A percentile compares a stretch with the other conserved stretches of the same genome.
Conservation (phyloP, 106 monocot genomes). For the Dactylorhiza incarnata region DNA sequence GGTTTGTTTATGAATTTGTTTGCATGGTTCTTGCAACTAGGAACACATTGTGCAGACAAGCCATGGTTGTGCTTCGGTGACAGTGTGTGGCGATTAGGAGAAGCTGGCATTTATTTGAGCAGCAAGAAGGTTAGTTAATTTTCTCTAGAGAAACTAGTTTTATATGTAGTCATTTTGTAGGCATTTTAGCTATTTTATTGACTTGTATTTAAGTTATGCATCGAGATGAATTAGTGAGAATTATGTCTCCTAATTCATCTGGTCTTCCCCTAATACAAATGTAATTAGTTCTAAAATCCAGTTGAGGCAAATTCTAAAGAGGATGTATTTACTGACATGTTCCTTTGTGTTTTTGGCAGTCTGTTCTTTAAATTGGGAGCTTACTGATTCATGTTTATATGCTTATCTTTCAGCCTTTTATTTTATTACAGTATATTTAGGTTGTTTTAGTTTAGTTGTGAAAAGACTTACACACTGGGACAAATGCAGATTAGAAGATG, state of each 20-base stretch:
- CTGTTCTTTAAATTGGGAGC: not conserved
- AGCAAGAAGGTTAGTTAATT: constrained; percentile 35
- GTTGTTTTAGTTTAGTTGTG: not conserved
- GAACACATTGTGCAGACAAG: constrained; percentile 58
- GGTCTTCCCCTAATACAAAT: not conserved
- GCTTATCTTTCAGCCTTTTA: not conserved
- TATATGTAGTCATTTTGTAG: not conserved
- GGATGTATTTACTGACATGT: not conserved
- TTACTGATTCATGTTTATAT: not conserved
- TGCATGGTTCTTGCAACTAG: constrained; percentile 12
- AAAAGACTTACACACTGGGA: not conserved
- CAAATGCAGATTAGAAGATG: not conserved
- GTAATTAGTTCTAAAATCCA: not conserved
- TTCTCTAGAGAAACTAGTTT: not conserved
- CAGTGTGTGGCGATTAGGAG: constrained; percentile 69
- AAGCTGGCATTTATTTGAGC: constrained; percentile 54
- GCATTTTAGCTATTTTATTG: constrained; percentile 2
- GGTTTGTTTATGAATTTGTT: not conserved
- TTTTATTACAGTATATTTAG: not conserved
- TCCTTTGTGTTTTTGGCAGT: not conserved
- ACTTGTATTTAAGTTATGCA: not conserved
- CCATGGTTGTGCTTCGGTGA: constrained; percentile 48
- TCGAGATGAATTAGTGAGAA: not conserved
- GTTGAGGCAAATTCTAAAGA: not conserved
- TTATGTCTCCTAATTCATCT: not conserved